Conservation (phyloP, 495 filamentous ascomycete species). For the Penicillium malachiteum region DNA sequence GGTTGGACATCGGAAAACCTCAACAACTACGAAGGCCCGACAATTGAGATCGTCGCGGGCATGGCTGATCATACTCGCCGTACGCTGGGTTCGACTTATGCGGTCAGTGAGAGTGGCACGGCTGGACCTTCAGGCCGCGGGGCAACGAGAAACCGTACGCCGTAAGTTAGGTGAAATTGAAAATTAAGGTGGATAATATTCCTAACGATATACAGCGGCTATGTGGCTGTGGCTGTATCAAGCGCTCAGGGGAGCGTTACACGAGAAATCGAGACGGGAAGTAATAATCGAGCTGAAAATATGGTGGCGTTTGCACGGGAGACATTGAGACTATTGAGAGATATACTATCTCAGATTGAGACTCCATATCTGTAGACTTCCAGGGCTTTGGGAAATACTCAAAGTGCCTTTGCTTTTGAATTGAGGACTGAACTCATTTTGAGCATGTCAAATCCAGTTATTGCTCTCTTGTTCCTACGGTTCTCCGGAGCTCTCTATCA, state of each 20-base stretch:
- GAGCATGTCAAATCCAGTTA: too few species aligned
- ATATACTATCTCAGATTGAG: slow-evolving; percentile 17
- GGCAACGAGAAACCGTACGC: slow-evolving; percentile 53
- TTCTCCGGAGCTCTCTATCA: too few species aligned
- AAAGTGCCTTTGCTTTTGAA: too few species aligned
- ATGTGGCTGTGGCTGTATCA: slow-evolving; percentile 58
- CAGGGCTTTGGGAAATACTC: too few species aligned
- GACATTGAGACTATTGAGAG: slow-evolving; percentile 53
- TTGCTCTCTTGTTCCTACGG: too few species aligned
- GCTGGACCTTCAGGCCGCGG: slow-evolving; percentile 59
- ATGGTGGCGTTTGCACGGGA: slow-evolving; percentile 63
- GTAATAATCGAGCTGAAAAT: slow-evolving; percentile 54
- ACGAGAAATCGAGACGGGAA: slow-evolving; percentile 53
- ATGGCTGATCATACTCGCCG: slow-evolving; percentile 45
- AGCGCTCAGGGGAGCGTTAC: slow-evolving; percentile 46
- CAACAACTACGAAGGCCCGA: slow-evolving; percentile 46
- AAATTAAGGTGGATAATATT: neutral
- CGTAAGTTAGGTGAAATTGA: slow-evolving; percentile 35
- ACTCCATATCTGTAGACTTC: neutral
- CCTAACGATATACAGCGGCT: slow-evolving; percentile 41
- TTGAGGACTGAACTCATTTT: too few species aligned
- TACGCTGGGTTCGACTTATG: slow-evolving; percentile 54
- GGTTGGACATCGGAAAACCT: slow-evolving; percentile 57
- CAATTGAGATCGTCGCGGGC: neutral
- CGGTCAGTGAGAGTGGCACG: slow-evolving; percentile 59